Evolutionary conservation across 805 yeast species (phyloP), one percentile per base, ranked within the genome.

Genomic region (Barnettozyma populi): DNA sequence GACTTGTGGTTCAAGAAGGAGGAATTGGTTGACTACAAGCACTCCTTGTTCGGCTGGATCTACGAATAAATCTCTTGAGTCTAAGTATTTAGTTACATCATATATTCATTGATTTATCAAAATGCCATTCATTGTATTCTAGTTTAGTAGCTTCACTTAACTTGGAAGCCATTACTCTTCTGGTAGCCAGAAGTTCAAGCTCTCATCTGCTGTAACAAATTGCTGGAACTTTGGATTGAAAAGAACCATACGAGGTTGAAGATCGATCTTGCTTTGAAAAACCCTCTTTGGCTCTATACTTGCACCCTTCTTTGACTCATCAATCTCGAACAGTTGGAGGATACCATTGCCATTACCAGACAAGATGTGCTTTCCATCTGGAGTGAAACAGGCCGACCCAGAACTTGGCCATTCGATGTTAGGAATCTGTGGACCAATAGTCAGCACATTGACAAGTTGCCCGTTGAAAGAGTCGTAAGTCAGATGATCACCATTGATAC

Each of bases 1-100:
- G 83, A 68, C 61, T 80, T 94, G 67, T 94, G 99, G 99, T 94
- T 94, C 90, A 89, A 89, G 84, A 79, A 83, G 73, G 97, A 90
- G 73, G 99, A 94, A 80, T 76, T 94, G 65, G 86, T 83, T 66
- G 87, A 84, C 64, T 94, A 90, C 94, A 86, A 84, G 74, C 83
- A 92, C 59, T 79, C 95, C 69, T 68, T 80, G 73, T 72, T 76
- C 76, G 79, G 81, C 58, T 90, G 97, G 97, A 79, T 94, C 73
- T 94, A 94, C 86, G 98, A 90, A 75, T 90, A 86, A 75, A 44
- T 52, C 41, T 19, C 16, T 16, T 21, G 36, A 41, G 18, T 34
- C 14, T 31, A 21, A 20, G 36, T 35, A 34, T 23, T 23, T 44
- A 36, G 31, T 27, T 34, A 13, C 37, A 24, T 41, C 27, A 18